phyloP scores from a whole-genome alignment of 208 protist genomes.

The Naegleria lovaniensis region DNA sequence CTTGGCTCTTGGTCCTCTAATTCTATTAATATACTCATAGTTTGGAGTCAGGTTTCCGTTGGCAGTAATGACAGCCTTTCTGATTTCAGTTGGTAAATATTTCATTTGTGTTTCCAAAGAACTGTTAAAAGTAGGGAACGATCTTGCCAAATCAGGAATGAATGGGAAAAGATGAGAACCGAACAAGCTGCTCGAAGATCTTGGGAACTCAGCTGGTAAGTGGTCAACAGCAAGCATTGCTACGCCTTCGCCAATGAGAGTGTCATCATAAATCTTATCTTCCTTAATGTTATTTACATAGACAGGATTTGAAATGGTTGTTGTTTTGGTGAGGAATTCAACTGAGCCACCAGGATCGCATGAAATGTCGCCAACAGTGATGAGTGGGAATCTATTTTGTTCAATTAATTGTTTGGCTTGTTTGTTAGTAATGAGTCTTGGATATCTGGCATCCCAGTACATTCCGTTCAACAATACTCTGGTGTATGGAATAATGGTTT shows the following conservation, averaged over 20 bases:
- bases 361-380: conserved; percentile 58
- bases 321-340: conserved; percentile 56
- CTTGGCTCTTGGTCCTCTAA: conserved; percentile 35
- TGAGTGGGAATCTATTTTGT: conserved; percentile 35
- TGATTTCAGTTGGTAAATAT: conserved; percentile 41
- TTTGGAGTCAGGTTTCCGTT: conserved; percentile 53
- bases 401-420: conserved; percentile 47
- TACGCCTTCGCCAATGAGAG: conserved; percentile 45
- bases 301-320: conserved; percentile 59
- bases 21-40: conserved; percentile 56
- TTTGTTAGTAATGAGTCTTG: conserved; percentile 55
- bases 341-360: conserved; percentile 60
- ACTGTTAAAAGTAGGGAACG: conserved; percentile 30
- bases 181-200: conserved; percentile 38
- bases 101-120: conserved; percentile 46
- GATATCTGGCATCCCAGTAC: conserved; percentile 67
- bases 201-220: conserved; percentile 58
- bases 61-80: conserved; percentile 47
- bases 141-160: conserved; percentile 31
- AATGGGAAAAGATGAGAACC: conserved; percentile 42
- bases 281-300: conserved; percentile 55
- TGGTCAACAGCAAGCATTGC: conserved; percentile 59
- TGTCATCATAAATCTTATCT: conserved; percentile 39
- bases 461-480: conserved; percentile 58
- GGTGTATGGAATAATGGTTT: conserved; percentile 52